Evolutionary conservation across 23 red algal species (phyloP), one percentile per base, ranked within the genome.

Genomic region (Gracilaria gracilis): DNA sequence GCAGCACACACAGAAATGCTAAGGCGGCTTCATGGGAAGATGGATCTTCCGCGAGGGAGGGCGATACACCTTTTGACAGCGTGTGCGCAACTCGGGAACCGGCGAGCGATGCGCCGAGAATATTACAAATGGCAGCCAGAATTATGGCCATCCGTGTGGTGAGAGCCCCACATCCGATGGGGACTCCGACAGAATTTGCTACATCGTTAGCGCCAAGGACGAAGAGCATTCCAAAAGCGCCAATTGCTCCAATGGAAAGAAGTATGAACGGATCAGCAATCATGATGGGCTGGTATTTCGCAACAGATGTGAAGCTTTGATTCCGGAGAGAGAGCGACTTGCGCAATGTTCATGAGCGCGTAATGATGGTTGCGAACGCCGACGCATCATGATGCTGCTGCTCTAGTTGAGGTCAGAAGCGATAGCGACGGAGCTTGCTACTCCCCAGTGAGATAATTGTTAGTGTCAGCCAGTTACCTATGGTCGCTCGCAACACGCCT

Each of bases 151-250:
- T 91, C 28, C 55, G 55, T 16, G 83, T 28, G 24, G 93, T 85
- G 0, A 95, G 85, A 34, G 93, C 93, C 37, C 86, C 86, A 27
- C 69, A 84, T 20, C 93, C 93, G 33, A 95, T 81, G 47, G 93
- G 83, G n/a, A 88, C 89, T 39, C 93, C 93, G 17, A 95, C 73
- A 38, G 93, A 87, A 72, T 95, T 95, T 7, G 93, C 93, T 65
- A 95, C 93, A 82, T 95, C 93, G 57, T 95, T 95, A 21, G 87
- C 93, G 27, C 93, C 93, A 20, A 95, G 90, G n/a, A 80, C 77
- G 66, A 84, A 82, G 29, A 84, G 82, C 65, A 93, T 74, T 4
- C 87, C 73, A 28, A 95, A 95, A 11, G 86, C 62, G 24, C 82
- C 72, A 39, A 59, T 17, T 1, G 82, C 80, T 9, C 80, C 79